These are phyloP conservation scores for Aspergillus campestris DNA, from an alignment of 495 filamentous ascomycete species.

Conservation along the genomic window DNA sequence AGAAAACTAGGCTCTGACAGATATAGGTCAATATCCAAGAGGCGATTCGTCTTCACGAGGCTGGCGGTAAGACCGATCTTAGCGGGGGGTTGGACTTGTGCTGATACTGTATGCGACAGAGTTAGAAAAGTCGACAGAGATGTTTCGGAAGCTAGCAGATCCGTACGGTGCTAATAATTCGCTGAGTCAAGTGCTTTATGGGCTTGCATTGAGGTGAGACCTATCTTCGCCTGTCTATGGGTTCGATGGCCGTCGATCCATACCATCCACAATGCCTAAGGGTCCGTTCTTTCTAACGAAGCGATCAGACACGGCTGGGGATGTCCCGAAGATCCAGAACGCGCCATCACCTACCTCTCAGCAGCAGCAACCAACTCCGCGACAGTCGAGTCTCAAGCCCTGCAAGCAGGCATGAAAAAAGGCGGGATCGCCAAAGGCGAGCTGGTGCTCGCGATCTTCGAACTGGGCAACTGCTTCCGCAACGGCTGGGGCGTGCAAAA, in stretches of 20 bases:
- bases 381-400: conserved; percentile 70
- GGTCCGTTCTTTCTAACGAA: neutral
- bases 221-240: neutral
- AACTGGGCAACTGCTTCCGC: conserved; percentile 87
- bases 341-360: conserved; percentile 74
- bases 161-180: conserved; percentile 82
- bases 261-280: too few species aligned
- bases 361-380: conserved; percentile 89
- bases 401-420: conserved; percentile 80
- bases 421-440: conserved; percentile 95
- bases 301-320: conserved; percentile 84
- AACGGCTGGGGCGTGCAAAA: conserved; percentile 91
- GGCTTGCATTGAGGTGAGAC: conserved; percentile 79
- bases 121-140: conserved; percentile 64
- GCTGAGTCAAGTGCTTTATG: conserved; percentile 91
- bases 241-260: neutral
- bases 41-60: conserved; percentile 91
- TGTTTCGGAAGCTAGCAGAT: conserved; percentile 85
- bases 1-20: too few species aligned
- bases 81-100: neutral
- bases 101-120: conserved; percentile 18
- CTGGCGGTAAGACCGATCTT: conserved; percentile 46
- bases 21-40: conserved; percentile 76
- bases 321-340: conserved; percentile 57
- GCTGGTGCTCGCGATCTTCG: conserved; percentile 94